Evolutionary conservation across 345 rosid genomes (phyloP).

Genomic region (Aquilaria yunnanensis): DNA sequence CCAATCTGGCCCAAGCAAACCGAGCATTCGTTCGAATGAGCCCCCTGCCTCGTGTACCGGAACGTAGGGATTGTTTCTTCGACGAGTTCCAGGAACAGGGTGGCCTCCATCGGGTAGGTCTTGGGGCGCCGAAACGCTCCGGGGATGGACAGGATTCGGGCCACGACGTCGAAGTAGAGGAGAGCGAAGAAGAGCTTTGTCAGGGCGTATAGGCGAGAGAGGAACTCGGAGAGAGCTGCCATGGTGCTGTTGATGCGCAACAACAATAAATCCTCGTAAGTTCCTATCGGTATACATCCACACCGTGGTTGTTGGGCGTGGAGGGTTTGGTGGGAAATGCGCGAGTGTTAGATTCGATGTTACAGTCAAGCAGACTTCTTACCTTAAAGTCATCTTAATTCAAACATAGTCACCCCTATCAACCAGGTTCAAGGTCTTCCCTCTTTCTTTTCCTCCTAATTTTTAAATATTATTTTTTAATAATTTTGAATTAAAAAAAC

Average conservation of each 20-base stretch:
- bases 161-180: slow-evolving; percentile 20
- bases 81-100: slow-evolving; percentile 30
- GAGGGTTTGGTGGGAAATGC: no score
- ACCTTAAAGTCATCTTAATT: no score
- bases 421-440: no score
- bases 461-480: no score
- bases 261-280: no score
- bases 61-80: slow-evolving; percentile 32
- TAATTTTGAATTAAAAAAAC: no score
- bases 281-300: no score
- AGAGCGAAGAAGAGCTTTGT: slow-evolving; percentile 27
- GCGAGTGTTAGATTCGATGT: no score
- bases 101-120: neutral
- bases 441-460: no score
- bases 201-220: slow-evolving; percentile 22
- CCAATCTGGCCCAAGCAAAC: slow-evolving; percentile 38
- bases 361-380: no score
- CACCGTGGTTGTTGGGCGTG: no score
- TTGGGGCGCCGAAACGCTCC: neutral
- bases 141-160: slow-evolving; percentile 24
- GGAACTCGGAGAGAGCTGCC: slow-evolving; percentile 26
- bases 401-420: no score
- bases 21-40: slow-evolving; percentile 15
- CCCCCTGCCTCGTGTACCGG: slow-evolving; percentile 10
- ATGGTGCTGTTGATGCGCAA: neutral